Conservation (phyloP, 2,329 filamentous ascomycete species). For the Trichoderma atroviride region DNA sequence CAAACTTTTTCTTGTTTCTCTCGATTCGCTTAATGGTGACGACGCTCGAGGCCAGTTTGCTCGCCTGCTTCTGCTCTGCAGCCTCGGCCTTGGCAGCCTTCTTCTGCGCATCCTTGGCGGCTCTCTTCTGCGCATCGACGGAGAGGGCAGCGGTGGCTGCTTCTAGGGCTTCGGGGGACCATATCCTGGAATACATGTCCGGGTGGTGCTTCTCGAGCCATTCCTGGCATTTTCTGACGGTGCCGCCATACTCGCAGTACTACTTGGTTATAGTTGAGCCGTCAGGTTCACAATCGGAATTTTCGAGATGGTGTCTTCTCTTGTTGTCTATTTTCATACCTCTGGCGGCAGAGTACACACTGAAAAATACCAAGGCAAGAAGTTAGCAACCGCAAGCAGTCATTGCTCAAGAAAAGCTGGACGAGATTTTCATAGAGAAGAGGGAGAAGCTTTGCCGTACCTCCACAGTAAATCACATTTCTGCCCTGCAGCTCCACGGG, state of each 20-base stretch:
- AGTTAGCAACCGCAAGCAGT: neutral
- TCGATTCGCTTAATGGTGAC: conserved; percentile 95
- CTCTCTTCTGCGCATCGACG: conserved; percentile 89
- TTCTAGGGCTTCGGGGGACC: conserved; percentile 85
- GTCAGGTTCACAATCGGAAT: neutral
- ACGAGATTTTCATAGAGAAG: neutral
- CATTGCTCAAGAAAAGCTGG: neutral
- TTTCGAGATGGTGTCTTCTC: neutral
- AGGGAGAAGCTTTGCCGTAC: conserved; percentile 45
- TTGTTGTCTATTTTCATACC: conserved; percentile 47
- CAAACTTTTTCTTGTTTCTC: conserved; percentile 96
- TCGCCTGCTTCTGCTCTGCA: conserved; percentile 78
- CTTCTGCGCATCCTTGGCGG: conserved; percentile 94
- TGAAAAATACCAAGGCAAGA: conserved; percentile 35
- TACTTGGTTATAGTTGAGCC: conserved; percentile 48
- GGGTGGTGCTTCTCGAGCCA: conserved; percentile 82
- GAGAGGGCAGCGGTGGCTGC: conserved; percentile 84
- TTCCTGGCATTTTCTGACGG: conserved; percentile 93
- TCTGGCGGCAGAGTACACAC: conserved; percentile 68
- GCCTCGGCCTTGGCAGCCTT: conserved; percentile 94
- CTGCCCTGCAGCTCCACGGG: conserved; percentile 53
- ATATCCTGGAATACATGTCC: conserved; percentile 75
- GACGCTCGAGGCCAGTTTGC: conserved; percentile 79
- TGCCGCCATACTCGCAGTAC: conserved; percentile 99
- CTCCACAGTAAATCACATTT: conserved; percentile 60